Conservation (phyloP, 176 grass and related monocot genomes). For the Aegilops umbellulata region DNA sequence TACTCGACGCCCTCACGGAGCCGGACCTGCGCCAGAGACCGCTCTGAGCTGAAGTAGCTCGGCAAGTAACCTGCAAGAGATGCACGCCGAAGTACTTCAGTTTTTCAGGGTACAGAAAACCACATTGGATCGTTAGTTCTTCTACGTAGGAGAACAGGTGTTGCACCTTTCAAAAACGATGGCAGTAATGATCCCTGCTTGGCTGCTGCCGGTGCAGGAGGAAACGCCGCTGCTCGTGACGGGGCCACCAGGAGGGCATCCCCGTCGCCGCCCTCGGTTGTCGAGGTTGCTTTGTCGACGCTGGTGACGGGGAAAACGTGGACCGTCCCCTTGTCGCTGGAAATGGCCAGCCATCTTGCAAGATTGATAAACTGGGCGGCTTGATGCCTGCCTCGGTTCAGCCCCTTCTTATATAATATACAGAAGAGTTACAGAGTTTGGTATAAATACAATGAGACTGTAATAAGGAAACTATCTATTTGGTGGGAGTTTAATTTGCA, state of each 20-base stretch:
- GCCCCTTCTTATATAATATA: too few species aligned
- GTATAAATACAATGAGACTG: too few species aligned
- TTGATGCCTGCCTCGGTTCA: too few species aligned
- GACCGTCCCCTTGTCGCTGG: slow-evolving; percentile 80
- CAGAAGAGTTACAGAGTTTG: too few species aligned
- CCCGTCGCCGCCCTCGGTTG: neutral
- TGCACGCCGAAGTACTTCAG: neutral
- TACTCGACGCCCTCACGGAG: slow-evolving; percentile 56
- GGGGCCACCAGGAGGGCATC: neutral
- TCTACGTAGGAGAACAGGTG: too few species aligned
- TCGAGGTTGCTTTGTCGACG: slow-evolving; percentile 16
- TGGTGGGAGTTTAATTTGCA: too few species aligned
- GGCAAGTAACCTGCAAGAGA: slow-evolving; percentile 47
- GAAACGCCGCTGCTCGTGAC: neutral
- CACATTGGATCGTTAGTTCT: neutral
- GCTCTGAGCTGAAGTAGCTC: slow-evolving; percentile 63
- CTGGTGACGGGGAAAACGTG: slow-evolving; percentile 62
- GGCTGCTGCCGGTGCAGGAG: neutral
- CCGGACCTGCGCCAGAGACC: slow-evolving; percentile 64
- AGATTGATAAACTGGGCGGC: too few species aligned
- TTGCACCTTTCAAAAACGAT: neutral
- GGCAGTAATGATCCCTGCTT: neutral
- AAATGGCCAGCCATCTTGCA: slow-evolving; percentile 70
- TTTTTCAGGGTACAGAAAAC: neutral
- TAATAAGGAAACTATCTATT: too few species aligned